phyloP scores from a whole-genome alignment of 2,329 filamentous ascomycete genomes.

The Claviceps maximensis region DNA sequence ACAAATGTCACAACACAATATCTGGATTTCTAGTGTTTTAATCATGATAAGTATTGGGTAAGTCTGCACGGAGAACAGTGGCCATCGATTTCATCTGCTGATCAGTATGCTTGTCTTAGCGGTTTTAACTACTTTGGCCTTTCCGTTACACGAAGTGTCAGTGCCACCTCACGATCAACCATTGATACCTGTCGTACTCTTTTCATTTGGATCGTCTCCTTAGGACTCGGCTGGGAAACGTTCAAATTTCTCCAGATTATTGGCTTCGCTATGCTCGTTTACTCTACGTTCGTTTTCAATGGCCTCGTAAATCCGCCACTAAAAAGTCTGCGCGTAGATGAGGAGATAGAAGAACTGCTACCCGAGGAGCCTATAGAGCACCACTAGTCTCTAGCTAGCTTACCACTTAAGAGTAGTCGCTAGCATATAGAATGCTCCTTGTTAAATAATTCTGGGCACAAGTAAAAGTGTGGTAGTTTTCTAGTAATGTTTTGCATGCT shows the following conservation, averaged over 20 bases:
- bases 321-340: slow-evolving; percentile 45
- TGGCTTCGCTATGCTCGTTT: slow-evolving; percentile 82
- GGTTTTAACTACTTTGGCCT: slow-evolving; percentile 99
- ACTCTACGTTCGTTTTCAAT: slow-evolving; percentile 95
- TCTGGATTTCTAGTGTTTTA: slow-evolving; percentile 65
- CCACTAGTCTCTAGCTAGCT: slow-evolving; percentile 10
- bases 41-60: slow-evolving; percentile 99
- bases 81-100: neutral
- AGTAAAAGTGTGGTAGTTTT: neutral
- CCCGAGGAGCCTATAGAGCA: slow-evolving; percentile 81
- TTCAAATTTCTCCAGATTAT: slow-evolving; percentile 95
- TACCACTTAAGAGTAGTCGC: neutral
- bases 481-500: neutral
- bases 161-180: slow-evolving; percentile 83
- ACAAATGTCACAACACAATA: slow-evolving; percentile 56
- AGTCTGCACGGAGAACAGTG: neutral
- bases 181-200: slow-evolving; percentile 96
- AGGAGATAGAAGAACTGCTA: slow-evolving; percentile 50
- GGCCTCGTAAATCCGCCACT: slow-evolving; percentile 78
- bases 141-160: slow-evolving; percentile 78
- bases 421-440: too few species aligned
- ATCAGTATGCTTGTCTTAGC: slow-evolving; percentile 29
- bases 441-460: neutral
- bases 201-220: slow-evolving; percentile 94
- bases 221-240: slow-evolving; percentile 87